These are phyloP conservation scores for Teratosphaeriaceae sp. DNA, from an alignment of 2,329 filamentous ascomycete species.

Conservation along the genomic window DNA sequence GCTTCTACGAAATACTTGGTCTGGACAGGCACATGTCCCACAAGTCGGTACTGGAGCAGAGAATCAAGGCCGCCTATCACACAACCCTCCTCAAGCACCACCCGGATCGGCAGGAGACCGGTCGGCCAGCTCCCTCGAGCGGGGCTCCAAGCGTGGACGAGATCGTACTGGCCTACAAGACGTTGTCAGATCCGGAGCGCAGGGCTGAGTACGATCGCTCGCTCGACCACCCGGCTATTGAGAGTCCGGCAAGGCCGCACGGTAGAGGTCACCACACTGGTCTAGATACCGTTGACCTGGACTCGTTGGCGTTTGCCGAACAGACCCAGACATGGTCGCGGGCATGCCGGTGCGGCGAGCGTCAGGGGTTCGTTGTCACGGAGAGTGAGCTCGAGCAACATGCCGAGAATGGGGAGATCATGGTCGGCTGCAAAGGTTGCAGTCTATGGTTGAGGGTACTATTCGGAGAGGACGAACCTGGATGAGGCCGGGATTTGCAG, in stretches of 20 bases:
- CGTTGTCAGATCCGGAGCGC: constrained; percentile 39
- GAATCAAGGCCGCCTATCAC: constrained; percentile 51
- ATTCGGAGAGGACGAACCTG: constrained; percentile 46
- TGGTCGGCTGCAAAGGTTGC: constrained; percentile 56
- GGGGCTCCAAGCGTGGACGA: constrained; percentile 42
- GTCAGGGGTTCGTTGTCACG: constrained; percentile 47
- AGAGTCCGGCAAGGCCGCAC: neutral
- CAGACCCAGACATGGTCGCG: constrained; percentile 41
- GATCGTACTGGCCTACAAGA: constrained; percentile 53
- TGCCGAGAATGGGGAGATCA: constrained; percentile 47
- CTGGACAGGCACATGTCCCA: constrained; percentile 14
- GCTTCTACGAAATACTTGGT: constrained; percentile 26
- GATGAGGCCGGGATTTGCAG: neutral
- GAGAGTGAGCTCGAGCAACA: constrained; percentile 50
- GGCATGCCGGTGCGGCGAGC: constrained; percentile 53
- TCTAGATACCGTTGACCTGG: constrained; percentile 52
- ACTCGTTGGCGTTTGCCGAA: constrained; percentile 44
- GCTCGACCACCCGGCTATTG: neutral
- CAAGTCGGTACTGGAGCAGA: constrained; percentile 18
- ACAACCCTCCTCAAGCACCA: constrained; percentile 51
- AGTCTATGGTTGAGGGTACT: constrained; percentile 57
- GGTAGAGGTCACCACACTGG: constrained; percentile 37
- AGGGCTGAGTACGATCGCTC: constrained; percentile 46
- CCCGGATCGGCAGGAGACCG: constrained; percentile 45
- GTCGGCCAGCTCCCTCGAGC: neutral